Conservation (phyloP, 805 yeast species). For the Torulaspora quercuum region DNA sequence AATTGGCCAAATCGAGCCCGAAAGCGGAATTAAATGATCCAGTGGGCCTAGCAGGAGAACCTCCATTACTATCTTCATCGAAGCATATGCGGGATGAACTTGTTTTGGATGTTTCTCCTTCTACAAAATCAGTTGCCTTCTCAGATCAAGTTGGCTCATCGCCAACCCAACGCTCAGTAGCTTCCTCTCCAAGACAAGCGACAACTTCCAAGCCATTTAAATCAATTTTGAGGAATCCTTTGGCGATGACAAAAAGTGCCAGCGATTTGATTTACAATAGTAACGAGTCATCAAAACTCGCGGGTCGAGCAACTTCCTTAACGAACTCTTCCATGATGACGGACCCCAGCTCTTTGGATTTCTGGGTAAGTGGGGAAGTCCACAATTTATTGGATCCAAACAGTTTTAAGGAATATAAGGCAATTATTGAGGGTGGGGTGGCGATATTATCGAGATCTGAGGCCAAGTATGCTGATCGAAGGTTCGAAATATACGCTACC, state of each 20-base stretch:
- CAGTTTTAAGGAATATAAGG: slow-evolving; percentile 24
- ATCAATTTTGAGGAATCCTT: slow-evolving; percentile 28
- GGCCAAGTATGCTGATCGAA: slow-evolving; percentile 9
- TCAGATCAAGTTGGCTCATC: slow-evolving; percentile 32
- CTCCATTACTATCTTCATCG: neutral
- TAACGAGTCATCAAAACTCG: slow-evolving; percentile 2
- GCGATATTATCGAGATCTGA: slow-evolving; percentile 14
- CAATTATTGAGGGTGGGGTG: slow-evolving; percentile 29
- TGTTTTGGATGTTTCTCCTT: slow-evolving; percentile 21
- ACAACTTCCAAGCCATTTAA: slow-evolving; percentile 24
- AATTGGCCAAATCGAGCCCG: slow-evolving; percentile 13
- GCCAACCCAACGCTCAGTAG: slow-evolving; percentile 17
- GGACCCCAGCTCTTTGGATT: slow-evolving; percentile 19
- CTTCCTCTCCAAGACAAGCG: slow-evolving; percentile 25
- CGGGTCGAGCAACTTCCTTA: slow-evolving; percentile 1
- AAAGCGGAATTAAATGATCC: neutral
- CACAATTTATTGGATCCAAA: slow-evolving; percentile 23
- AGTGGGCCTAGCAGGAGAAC: neutral
- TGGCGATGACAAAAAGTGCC: slow-evolving; percentile 2
- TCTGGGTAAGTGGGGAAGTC: slow-evolving; percentile 34
- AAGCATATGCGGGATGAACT: neutral
- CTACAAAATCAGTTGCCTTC: slow-evolving; percentile 31
- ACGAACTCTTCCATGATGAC: neutral
- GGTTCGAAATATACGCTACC: slow-evolving; percentile 35
- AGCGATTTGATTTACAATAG: slow-evolving; percentile 5